A percentile compares a stretch with the other conserved stretches of the same genome.
phyloP scores from a whole-genome alignment of 257 asterid species.

The Petunia secreta region DNA sequence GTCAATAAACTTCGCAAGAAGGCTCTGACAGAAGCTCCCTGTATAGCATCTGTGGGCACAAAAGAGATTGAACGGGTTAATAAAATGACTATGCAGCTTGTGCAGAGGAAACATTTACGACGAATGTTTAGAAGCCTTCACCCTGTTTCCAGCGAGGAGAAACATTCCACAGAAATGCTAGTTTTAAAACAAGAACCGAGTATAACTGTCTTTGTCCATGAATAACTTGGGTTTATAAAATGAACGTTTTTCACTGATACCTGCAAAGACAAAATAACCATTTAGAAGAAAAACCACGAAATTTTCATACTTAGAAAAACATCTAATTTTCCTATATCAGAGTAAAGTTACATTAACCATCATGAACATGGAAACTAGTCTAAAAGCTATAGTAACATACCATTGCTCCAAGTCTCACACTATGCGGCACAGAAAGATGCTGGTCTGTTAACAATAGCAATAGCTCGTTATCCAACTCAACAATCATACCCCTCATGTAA shows the following conservation, averaged over 20 bases:
- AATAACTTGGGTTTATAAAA: constrained; percentile 72
- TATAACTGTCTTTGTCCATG: constrained; percentile 72
- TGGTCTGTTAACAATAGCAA: constrained; percentile 68
- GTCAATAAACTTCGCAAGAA: constrained; percentile 65
- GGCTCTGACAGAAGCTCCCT: constrained; percentile 53
- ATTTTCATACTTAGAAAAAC: neutral
- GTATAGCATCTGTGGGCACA: constrained; percentile 59
- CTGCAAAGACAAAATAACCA: constrained; percentile 44
- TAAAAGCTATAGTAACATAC: constrained; percentile 50
- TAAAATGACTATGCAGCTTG: constrained; percentile 12
- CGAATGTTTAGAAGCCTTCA: constrained; percentile 40
- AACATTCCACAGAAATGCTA: constrained; percentile 67
- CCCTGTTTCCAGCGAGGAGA: constrained; percentile 83
- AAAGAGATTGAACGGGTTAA: constrained; percentile 31
- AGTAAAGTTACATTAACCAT: neutral
- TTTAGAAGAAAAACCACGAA: constrained; percentile 22
- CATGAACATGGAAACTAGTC: neutral
- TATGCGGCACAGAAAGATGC: constrained; percentile 68
- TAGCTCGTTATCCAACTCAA: constrained; percentile 78
- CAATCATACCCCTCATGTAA: constrained; percentile 80
- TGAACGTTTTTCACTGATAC: constrained; percentile 77
- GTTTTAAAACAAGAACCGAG: constrained; percentile 87
- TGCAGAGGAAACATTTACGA: neutral
- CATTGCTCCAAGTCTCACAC: constrained; percentile 81
- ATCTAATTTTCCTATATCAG: neutral